Evolutionary conservation across 1,284 basidiomycete genomes (phyloP).

Genomic region (Trametes polyzona): DNA sequence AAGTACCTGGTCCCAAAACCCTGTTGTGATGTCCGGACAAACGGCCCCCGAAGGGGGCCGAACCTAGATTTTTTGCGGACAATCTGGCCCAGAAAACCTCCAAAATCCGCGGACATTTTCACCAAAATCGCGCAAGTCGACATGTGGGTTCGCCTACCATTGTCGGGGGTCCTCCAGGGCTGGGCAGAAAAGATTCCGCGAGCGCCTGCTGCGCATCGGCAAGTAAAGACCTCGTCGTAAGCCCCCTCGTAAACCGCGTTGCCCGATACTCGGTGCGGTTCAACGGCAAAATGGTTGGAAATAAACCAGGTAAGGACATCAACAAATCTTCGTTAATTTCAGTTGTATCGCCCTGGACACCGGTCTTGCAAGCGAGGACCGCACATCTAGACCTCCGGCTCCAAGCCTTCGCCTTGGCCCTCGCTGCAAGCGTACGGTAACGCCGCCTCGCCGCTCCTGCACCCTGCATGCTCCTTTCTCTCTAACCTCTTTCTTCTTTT

Average conservation of each 20-base stretch:
- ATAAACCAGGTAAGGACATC: slow-evolving; percentile 7
- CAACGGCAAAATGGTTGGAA: slow-evolving; percentile 2
- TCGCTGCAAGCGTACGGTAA: not conserved
- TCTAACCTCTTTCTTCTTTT: slow-evolving; percentile 6
- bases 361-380: slow-evolving; percentile 1
- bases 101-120: too few species aligned
- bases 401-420: not conserved
- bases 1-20: too few species aligned
- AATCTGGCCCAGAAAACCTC: too few species aligned
- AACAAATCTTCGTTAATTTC: not conserved
- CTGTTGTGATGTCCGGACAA: too few species aligned
- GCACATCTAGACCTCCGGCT: slow-evolving; percentile 7
- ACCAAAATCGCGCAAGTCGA: too few species aligned
- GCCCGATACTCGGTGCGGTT: not conserved
- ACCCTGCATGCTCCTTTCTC: slow-evolving; percentile 4
- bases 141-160: too few species aligned
- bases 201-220: not conserved
- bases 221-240: not conserved
- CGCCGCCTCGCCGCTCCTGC: not conserved
- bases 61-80: too few species aligned
- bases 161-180: too few species aligned
- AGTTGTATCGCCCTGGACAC: slow-evolving; percentile 1
- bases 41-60: too few species aligned
- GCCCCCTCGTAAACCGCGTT: not conserved
- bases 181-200: not conserved